Conservation (phyloP, 2,329 filamentous ascomycete genomes). For the Colletotrichum sublineola region DNA sequence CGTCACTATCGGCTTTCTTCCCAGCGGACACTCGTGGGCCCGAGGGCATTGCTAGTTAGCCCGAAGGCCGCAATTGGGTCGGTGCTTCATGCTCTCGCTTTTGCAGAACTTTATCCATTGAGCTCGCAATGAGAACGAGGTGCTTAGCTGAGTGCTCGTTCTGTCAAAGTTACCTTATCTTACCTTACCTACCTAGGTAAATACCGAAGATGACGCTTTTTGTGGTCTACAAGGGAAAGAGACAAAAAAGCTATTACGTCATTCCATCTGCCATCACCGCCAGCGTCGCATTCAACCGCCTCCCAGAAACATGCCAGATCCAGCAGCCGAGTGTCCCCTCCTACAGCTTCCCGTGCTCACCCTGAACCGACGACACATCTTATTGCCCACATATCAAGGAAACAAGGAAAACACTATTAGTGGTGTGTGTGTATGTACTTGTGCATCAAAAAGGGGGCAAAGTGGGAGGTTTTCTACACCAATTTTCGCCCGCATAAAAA, state of each 20-base stretch:
- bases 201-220: background rate
- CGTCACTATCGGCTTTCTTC: background rate
- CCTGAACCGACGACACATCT: slow-evolving; percentile 22
- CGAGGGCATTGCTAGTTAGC: background rate
- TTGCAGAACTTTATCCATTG: background rate
- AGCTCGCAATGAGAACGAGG: background rate
- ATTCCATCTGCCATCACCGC: background rate
- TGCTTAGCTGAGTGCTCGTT: background rate
- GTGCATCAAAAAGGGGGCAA: background rate
- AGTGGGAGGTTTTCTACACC: too few species aligned
- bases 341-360: background rate
- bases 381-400: background rate
- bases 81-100: background rate
- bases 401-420: background rate
- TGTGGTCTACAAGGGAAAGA: background rate
- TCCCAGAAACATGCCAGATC: slow-evolving; percentile 25
- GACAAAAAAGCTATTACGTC: slow-evolving; percentile 4
- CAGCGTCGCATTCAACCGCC: slow-evolving; percentile 10
- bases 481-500: background rate
- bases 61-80: background rate
- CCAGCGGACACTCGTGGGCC: background rate
- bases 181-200: too few species aligned
- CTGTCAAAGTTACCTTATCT: background rate
- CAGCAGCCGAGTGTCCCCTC: background rate
- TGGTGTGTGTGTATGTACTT: too few species aligned